Percentiles rank a stretch among this genome's conserved stretches.
These are phyloP conservation scores for Malassezia globosa DNA, from an alignment of 1,284 basidiomycete species.

Conservation along the genomic window DNA sequence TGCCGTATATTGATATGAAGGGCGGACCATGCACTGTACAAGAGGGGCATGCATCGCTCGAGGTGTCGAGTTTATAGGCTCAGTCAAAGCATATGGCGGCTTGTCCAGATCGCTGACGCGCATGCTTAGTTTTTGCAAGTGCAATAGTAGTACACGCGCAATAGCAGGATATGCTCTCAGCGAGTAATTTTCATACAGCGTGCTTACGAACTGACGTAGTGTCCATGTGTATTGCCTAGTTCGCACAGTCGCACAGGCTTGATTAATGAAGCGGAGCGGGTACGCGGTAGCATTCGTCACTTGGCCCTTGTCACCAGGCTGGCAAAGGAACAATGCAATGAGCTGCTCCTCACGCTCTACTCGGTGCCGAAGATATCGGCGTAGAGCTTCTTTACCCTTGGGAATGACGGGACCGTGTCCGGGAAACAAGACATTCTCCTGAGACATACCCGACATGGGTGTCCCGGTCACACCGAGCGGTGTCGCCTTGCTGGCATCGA, in stretches of 20 bases:
- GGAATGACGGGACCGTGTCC: slow-evolving; percentile 71
- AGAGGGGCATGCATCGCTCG: background rate
- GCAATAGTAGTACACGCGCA: slow-evolving; percentile 59
- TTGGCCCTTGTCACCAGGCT: slow-evolving; percentile 32
- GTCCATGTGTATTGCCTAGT: slow-evolving; percentile 23
- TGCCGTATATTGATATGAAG: slow-evolving; percentile 2
- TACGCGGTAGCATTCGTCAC: slow-evolving; percentile 57
- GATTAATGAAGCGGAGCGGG: slow-evolving; percentile 17
- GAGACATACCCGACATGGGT: slow-evolving; percentile 14
- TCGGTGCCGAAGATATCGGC: slow-evolving; percentile 68
- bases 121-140: slow-evolving; percentile 58
- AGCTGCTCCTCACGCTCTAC: slow-evolving; percentile 72
- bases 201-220: slow-evolving; percentile 29
- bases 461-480: slow-evolving; percentile 36
- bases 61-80: slow-evolving; percentile 1
- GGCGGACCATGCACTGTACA: slow-evolving; percentile 4
- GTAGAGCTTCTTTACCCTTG: slow-evolving; percentile 54
- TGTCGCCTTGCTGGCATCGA: background rate
- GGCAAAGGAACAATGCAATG: slow-evolving; percentile 53
- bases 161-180: slow-evolving; percentile 64
- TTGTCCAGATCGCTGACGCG: background rate
- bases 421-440: slow-evolving; percentile 57
- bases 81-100: slow-evolving; percentile 3
- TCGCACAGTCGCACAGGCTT: background rate
- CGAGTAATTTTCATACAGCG: slow-evolving; percentile 58